Evolutionary conservation across 2,329 filamentous ascomycete genomes (phyloP).

Genomic region (Geosmithia morbida): DNA sequence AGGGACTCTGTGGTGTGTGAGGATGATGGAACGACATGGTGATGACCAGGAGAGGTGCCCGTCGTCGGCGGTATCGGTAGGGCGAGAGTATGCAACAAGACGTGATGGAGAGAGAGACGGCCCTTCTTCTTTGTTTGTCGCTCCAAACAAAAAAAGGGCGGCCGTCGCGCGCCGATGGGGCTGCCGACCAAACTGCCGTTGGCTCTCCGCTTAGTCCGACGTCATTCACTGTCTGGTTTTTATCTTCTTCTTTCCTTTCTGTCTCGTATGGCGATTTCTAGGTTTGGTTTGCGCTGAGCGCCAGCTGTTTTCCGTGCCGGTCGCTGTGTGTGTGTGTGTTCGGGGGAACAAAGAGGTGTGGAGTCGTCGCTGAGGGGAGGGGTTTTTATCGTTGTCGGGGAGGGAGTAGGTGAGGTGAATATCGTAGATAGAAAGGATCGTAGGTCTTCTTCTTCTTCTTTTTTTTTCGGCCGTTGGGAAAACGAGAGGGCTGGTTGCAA

Average conservation of each 20-base stretch:
- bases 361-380: background rate
- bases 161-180: constrained; percentile 3
- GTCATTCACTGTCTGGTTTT: constrained; percentile 7
- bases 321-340: background rate
- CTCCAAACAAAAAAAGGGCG: background rate
- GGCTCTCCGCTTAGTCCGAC: constrained; percentile 3
- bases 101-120: too few species aligned
- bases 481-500: background rate
- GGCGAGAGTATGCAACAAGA: too few species aligned
- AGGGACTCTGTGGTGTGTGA: constrained; percentile 53
- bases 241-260: too few species aligned
- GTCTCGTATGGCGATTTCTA: background rate
- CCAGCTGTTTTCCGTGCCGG: too few species aligned
- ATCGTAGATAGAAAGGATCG: background rate
- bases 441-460: background rate
- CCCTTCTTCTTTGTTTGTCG: background rate
- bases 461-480: background rate
- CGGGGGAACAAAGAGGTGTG: background rate
- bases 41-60: background rate
- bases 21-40: constrained; percentile 42
- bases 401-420: background rate
- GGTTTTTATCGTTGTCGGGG: too few species aligned
- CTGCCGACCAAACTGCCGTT: constrained; percentile 4
- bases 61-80: too few species aligned
- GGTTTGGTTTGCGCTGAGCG: background rate